Evolutionary conservation across 2,329 filamentous ascomycete species (phyloP).

Genomic region (Clonostachys chloroleuca): DNA sequence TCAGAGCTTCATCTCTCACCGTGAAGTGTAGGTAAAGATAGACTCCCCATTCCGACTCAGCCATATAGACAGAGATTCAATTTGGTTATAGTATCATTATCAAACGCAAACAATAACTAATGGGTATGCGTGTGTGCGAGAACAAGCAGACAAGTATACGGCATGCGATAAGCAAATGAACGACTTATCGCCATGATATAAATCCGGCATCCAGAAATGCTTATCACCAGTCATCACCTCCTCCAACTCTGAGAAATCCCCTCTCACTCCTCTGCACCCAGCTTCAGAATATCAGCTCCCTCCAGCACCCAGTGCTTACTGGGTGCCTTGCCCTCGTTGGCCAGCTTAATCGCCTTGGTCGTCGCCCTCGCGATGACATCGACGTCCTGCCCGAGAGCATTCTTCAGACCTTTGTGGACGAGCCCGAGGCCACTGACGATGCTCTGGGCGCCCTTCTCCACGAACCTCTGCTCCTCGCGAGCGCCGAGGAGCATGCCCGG

Average conservation of each 20-base stretch:
- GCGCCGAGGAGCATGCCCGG: constrained; percentile 75
- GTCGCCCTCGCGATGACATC: constrained; percentile 67
- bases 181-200: no score
- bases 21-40: no score
- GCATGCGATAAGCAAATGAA: no score
- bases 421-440: constrained; percentile 51
- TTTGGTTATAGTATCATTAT: no score
- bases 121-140: no score
- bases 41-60: no score
- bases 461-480: constrained; percentile 55
- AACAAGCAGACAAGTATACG: no score
- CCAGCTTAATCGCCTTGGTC: constrained; percentile 54
- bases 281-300: constrained; percentile 56
- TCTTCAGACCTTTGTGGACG: constrained; percentile 50
- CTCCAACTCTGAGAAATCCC: background rate
- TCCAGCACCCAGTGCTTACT: constrained; percentile 58
- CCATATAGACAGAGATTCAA: no score
- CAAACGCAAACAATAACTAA: no score
- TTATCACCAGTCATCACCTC: no score
- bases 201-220: no score
- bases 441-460: constrained; percentile 52
- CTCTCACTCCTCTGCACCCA: constrained; percentile 44
- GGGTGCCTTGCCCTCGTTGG: constrained; percentile 53
- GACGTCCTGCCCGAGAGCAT: constrained; percentile 67
- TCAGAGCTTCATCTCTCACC: no score